Evolutionary conservation across 2,329 filamentous ascomycete genomes (phyloP), one percentile per base, ranked within the genome.

Genomic region (Magnaporthales sp.): DNA sequence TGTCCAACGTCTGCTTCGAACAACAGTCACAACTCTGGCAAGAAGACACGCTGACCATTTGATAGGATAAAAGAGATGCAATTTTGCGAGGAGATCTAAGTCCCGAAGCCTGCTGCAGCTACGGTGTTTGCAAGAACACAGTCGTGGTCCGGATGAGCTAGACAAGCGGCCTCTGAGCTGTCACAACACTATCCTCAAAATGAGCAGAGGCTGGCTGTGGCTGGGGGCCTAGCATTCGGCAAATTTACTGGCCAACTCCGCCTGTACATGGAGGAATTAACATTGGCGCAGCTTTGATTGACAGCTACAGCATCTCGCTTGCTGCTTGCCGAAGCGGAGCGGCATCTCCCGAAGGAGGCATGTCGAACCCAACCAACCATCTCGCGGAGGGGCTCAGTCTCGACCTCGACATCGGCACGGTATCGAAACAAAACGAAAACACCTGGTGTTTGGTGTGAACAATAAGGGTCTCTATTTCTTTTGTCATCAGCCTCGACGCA

Each of bases 51-150:
- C 27, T 1, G 8, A 62, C 62, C 32, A 22, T 6, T 56, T 19
- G 60, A 29, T 68, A 78, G 75, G 66, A 70, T 19, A 78, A 76
- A 68, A 71, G 77, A 65, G 80, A 81, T 69, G 71, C 74, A 15
- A 85, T 85, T 54, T 78, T 85, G 62, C 79, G 75, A 30, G 82
- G 83, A 66, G 73, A 79, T 30, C 75, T 82, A 68, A 76, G 78
- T 24, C 77, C 81, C n/a, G 80, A 83, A 30, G 79, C 75, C 13
- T 85, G 83, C 73, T 86, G 83, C 73, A 81, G 80, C n/a, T 84
- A 85, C 68, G 83, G 83, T 64, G 75, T 75, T 38, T 85, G 83
- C 74, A 80, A 81, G 66, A 79, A 79, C 66, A 79, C 83, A 67
- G 80, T 84, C 63, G 80, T 84, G 60, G 71, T 83, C 65, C 77